Evolutionary conservation across 345 rosid species (phyloP).

Genomic region (Citrus maxima): DNA sequence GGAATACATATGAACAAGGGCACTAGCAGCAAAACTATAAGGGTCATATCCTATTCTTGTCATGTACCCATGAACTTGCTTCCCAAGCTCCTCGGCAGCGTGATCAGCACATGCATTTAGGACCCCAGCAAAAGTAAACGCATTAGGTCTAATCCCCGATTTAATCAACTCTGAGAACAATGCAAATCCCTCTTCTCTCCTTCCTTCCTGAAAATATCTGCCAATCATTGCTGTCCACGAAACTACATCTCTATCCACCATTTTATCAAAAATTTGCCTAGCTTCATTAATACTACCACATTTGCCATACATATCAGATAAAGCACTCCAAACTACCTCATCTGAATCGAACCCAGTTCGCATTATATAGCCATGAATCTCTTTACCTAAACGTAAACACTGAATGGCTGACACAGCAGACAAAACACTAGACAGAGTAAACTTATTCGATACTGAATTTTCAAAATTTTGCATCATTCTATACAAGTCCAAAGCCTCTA

Average conservation of each 20-base stretch:
- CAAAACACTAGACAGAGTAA: constrained; percentile 63
- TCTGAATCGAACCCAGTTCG: constrained; percentile 73
- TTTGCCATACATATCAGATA: constrained; percentile 84
- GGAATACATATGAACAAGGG: constrained; percentile 84
- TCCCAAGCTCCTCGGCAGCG: constrained; percentile 63
- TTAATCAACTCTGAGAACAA: constrained; percentile 51
- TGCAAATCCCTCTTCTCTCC: constrained; percentile 59
- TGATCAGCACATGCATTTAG: constrained; percentile 70
- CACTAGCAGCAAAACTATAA: constrained; percentile 63
- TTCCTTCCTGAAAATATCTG: constrained; percentile 63
- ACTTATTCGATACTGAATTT: constrained; percentile 41
- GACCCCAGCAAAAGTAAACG: constrained; percentile 75
- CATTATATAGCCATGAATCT: constrained; percentile 71
- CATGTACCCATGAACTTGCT: constrained; percentile 84
- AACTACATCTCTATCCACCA: constrained; percentile 64
- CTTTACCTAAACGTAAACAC: constrained; percentile 57
- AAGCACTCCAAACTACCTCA: constrained; percentile 87
- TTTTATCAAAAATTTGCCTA: constrained; percentile 60
- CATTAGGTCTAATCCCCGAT: constrained; percentile 67
- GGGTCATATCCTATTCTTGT: constrained; percentile 58
- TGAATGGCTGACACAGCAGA: constrained; percentile 68
- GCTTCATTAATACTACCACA: constrained; percentile 82
- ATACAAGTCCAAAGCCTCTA: constrained; percentile 51
- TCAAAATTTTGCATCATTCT: constrained; percentile 45
- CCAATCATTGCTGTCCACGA: constrained; percentile 90